phyloP scores from a whole-genome alignment of 2,329 filamentous ascomycete genomes.

The Aspergillus felis region DNA sequence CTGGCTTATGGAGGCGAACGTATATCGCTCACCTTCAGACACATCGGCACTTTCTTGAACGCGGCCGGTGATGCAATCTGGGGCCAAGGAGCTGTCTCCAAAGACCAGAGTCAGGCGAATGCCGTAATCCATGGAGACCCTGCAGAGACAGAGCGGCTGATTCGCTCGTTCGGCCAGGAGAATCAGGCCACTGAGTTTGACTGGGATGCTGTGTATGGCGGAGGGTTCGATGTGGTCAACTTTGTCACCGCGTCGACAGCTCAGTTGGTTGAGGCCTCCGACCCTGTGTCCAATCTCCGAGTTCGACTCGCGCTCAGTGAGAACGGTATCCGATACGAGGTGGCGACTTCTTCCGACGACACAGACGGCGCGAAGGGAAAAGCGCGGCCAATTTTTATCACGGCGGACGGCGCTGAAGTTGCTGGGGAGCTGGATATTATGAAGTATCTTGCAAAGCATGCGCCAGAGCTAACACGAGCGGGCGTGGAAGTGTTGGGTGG shows the following conservation, averaged over 20 bases:
- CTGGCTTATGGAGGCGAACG: slow-evolving; percentile 69
- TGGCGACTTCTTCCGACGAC: slow-evolving; percentile 3
- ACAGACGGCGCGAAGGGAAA: not conserved
- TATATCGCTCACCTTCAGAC: slow-evolving; percentile 87
- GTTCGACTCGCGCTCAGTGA: slow-evolving; percentile 37
- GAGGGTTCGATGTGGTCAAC: slow-evolving; percentile 72
- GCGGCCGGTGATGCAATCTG: slow-evolving; percentile 66
- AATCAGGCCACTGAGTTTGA: slow-evolving; percentile 69
- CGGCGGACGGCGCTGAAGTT: slow-evolving; percentile 24
- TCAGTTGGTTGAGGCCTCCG: slow-evolving; percentile 29
- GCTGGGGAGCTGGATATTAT: slow-evolving; percentile 33
- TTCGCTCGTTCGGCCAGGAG: slow-evolving; percentile 78
- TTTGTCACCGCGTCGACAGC: slow-evolving; percentile 38
- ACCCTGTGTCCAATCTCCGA: slow-evolving; percentile 34
- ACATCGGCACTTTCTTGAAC: slow-evolving; percentile 80
- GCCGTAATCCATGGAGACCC: slow-evolving; percentile 67
- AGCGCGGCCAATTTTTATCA: slow-evolving; percentile 25
- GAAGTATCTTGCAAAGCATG: slow-evolving; percentile 23
- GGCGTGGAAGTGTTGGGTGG: slow-evolving; percentile 27
- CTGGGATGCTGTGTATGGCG: slow-evolving; percentile 72
- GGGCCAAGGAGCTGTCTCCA: slow-evolving; percentile 82
- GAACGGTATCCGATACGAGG: slow-evolving; percentile 35
- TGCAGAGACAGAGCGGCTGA: slow-evolving; percentile 59
- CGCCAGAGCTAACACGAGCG: slow-evolving; percentile 18
- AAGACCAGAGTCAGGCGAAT: slow-evolving; percentile 58